Conservation (phyloP, 2,329 filamentous ascomycete genomes). For the Scedosporium boydii region DNA sequence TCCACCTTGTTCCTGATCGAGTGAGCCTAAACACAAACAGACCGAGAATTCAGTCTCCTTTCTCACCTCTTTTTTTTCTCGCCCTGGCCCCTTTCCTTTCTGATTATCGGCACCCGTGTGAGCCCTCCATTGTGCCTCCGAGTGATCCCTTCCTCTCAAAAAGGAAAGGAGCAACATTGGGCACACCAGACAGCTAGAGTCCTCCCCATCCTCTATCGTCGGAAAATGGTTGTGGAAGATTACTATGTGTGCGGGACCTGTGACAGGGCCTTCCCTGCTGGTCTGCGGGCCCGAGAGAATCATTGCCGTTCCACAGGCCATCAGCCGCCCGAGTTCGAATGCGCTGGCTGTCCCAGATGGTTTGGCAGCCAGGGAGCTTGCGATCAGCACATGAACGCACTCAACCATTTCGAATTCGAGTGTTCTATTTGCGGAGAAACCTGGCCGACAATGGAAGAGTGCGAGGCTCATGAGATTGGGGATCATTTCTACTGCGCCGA, state of each 20-base stretch:
- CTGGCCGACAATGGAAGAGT: constrained; percentile 9
- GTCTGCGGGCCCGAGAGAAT: constrained; percentile 15
- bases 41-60: no score
- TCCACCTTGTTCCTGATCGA: no score
- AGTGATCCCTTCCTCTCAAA: no score
- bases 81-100: no score
- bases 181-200: no score
- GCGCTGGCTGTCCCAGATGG: constrained; percentile 16
- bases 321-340: constrained; percentile 15
- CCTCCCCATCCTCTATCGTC: no score
- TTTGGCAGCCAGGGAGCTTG: constrained; percentile 15
- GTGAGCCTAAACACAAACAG: no score
- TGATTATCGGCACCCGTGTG: no score
- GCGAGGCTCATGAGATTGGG: constrained; percentile 17
- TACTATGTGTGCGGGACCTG: constrained; percentile 18
- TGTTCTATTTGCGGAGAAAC: constrained; percentile 19
- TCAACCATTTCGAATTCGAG: constrained; percentile 18
- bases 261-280: constrained; percentile 14
- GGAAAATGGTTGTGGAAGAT: no score
- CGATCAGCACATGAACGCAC: constrained; percentile 19
- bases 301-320: constrained; percentile 20
- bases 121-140: no score
- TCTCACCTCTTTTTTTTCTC: no score
- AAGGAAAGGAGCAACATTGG: no score
- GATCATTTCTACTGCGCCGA: constrained; percentile 22